Evolutionary conservation across 2,329 filamentous ascomycete species (phyloP).

Genomic region (Teratosphaeriaceae sp.): DNA sequence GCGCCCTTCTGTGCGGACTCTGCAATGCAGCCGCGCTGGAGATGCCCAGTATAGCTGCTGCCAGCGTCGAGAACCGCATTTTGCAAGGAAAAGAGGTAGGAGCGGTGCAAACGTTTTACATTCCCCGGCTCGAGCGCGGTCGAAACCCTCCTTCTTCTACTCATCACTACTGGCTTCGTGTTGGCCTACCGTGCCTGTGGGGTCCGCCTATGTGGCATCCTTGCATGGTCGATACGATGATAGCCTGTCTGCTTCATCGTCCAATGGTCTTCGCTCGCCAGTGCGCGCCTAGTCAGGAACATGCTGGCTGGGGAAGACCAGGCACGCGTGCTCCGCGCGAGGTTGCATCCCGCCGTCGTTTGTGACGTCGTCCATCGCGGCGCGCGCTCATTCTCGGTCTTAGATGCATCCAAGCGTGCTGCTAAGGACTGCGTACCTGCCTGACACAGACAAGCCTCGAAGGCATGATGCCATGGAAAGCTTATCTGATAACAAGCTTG

Average conservation of each 20-base stretch:
- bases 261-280: not conserved
- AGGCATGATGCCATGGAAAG: not conserved
- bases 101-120: no score
- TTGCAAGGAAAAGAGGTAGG: not conserved
- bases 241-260: no score
- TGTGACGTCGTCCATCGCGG: slow-evolving; percentile 1
- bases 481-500: slow-evolving; percentile 1
- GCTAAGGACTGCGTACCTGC: slow-evolving; percentile 3
- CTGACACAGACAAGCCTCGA: no score
- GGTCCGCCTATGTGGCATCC: no score
- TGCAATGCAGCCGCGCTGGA: slow-evolving; percentile 6
- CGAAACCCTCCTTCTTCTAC: no score
- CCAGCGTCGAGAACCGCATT: not conserved
- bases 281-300: not conserved
- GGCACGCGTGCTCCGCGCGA: not conserved
- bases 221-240: no score
- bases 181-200: no score
- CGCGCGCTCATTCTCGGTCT: not conserved
- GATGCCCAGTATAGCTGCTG: slow-evolving; percentile 2
- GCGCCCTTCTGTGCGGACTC: slow-evolving; percentile 7
- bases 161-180: no score
- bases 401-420: not conserved
- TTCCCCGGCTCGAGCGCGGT: no score
- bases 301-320: not conserved
- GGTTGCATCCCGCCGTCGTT: not conserved